These are phyloP conservation scores for Malania oleifera DNA, from an alignment of 164 flowering plant genomes.

Conservation along the genomic window DNA sequence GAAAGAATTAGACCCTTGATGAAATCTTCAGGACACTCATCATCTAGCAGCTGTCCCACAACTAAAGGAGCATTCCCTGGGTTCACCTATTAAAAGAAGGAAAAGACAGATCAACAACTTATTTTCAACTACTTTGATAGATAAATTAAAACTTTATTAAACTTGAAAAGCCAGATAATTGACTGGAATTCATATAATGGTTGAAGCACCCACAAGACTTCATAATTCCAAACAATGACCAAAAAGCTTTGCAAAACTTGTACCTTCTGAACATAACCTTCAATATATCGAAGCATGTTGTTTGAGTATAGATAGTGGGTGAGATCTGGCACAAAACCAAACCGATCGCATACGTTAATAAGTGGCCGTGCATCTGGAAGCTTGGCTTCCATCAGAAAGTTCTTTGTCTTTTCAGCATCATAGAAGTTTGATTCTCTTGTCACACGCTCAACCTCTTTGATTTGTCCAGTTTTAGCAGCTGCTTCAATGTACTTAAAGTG, in stretches of 20 bases:
- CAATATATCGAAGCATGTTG: slow-evolving; percentile 99
- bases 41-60: slow-evolving; percentile 97
- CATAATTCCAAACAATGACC: too few species aligned
- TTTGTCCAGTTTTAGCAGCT: slow-evolving; percentile 99
- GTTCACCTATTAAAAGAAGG: slow-evolving; percentile 59
- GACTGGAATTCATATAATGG: too few species aligned
- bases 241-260: neutral
- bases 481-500: slow-evolving; percentile 99
- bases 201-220: neutral
- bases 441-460: slow-evolving; percentile 97
- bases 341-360: slow-evolving; percentile 98
- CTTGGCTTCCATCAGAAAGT: slow-evolving; percentile 96
- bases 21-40: slow-evolving; percentile 99
- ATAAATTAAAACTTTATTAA: too few species aligned
- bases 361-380: slow-evolving; percentile 99
- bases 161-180: too few species aligned
- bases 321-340: slow-evolving; percentile 98
- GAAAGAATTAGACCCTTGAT: slow-evolving; percentile 89
- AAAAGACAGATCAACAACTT: neutral
- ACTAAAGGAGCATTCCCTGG: slow-evolving; percentile 99
- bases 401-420: slow-evolving; percentile 94
- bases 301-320: slow-evolving; percentile 88
- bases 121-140: too few species aligned
- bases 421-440: slow-evolving; percentile 98
- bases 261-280: slow-evolving; percentile 99